These are phyloP conservation scores for Globisporangium sylvaticum DNA, from an alignment of 352 stramenopile species.

Conservation along the genomic window DNA sequence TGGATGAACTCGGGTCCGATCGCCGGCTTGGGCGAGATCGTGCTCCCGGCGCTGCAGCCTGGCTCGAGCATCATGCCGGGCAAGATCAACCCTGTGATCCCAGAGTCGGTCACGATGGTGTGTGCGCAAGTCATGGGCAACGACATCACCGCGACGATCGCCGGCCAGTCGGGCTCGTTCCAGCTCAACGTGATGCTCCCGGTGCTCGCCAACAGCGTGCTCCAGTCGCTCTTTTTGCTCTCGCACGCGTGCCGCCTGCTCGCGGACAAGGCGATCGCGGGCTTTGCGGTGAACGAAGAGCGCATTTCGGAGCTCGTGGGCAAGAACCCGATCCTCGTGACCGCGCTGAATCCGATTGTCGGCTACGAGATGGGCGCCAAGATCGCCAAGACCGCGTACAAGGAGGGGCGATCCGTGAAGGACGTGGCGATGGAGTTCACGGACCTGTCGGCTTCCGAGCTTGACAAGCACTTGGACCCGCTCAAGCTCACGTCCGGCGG, in stretches of 20 bases:
- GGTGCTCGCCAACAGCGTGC: constrained; percentile 44
- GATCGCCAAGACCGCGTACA: constrained; percentile 60
- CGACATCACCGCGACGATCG: constrained; percentile 48
- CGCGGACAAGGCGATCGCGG: constrained; percentile 39
- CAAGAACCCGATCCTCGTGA: constrained; percentile 57
- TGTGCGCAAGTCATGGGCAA: constrained; percentile 58
- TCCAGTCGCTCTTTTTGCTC: constrained; percentile 43
- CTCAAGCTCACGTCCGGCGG: constrained; percentile 40
- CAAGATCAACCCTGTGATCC: constrained; percentile 93
- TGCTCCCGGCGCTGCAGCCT: constrained; percentile 89
- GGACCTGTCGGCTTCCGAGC: constrained; percentile 37
- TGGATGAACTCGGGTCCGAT: constrained; percentile 91
- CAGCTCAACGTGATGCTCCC: constrained; percentile 65
- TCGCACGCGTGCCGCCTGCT: constrained; percentile 35
- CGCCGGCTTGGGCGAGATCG: constrained; percentile 91
- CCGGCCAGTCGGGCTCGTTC: constrained; percentile 44
- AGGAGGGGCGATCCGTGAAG: constrained; percentile 45
- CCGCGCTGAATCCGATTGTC: constrained; percentile 51
- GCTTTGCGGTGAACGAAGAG: constrained; percentile 40
- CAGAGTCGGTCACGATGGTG: constrained; percentile 51
- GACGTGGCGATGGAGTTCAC: constrained; percentile 44
- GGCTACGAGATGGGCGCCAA: constrained; percentile 53
- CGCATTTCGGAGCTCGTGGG: constrained; percentile 44
- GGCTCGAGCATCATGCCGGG: constrained; percentile 96
- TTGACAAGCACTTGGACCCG: constrained; percentile 52